Conservation (phyloP, 306 rosid genomes). For the Boehmeria nivea region DNA sequence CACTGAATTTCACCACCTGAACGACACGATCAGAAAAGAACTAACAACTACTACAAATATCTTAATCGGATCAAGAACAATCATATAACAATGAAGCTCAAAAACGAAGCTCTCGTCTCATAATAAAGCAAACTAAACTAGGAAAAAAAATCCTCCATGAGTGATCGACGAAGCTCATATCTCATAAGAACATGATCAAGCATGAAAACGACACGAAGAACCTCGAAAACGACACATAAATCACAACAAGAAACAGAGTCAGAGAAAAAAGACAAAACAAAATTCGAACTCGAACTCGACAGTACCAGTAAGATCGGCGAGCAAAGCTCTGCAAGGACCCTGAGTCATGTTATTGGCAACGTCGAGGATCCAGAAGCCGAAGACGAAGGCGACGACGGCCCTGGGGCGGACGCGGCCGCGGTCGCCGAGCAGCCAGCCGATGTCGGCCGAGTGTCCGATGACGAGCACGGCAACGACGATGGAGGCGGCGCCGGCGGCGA, state of each 20-base stretch:
- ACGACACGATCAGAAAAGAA: too few relatives aligned
- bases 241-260: not conserved
- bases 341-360: conserved; percentile 75
- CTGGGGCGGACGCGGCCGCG: conserved; percentile 35
- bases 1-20: too few relatives aligned
- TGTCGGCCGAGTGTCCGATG: conserved; percentile 77
- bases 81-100: too few relatives aligned
- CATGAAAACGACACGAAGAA: too few relatives aligned
- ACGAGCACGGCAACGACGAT: conserved; percentile 52
- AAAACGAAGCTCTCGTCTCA: too few relatives aligned
- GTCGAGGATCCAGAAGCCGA: conserved; percentile 86
- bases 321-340: conserved; percentile 86
- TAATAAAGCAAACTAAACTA: too few relatives aligned
- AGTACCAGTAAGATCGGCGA: conserved; percentile 85
- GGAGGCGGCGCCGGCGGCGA: conserved; percentile 46
- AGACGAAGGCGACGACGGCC: conserved; percentile 57
- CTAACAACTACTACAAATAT: too few relatives aligned
- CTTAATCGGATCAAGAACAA: too few relatives aligned
- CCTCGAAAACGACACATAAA: too few relatives aligned
- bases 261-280: not conserved
- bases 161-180: too few relatives aligned
- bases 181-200: too few relatives aligned
- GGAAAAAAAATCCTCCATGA: too few relatives aligned
- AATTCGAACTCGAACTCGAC: not conserved
- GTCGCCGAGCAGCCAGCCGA: conserved; percentile 75